Evolutionary conservation across 257 asterid species (phyloP), one percentile per base, ranked within the genome.

Genomic region (Ehretia macrophylla): DNA sequence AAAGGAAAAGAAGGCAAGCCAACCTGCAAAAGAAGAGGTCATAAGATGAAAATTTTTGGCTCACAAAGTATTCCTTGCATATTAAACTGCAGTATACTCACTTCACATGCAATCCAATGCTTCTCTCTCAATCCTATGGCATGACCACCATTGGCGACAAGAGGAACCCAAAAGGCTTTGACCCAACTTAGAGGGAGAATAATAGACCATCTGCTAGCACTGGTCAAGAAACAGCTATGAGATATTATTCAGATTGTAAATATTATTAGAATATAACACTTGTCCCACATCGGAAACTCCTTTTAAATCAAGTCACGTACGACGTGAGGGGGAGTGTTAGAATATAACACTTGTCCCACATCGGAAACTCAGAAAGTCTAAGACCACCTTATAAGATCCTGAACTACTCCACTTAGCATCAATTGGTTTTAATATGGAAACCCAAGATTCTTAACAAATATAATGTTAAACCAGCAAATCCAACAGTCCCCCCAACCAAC

Each of bases 111-210:
- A 67, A 85, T 77, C 94, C 95, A 85, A 32, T 75, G 96, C 72
- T 72, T 82, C 81, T 87, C 98, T 74, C 86, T 77, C 63, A 87
- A 73, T 54, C 98, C 96, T 64, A 92, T 82, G 64, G 90, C 86
- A 53, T 79, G 79, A 78, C 91, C 96, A 75, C 97, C 95, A 52
- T 68, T 81, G 57, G 83, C 73, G 40, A 83, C 68, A 17, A 88
- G 64, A 62, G 79, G 40, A 59, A 50, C 64, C 98, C 98, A 91
- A 75, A 91, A 85, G 71, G 73, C 79, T 73, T 78, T 88, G 42
- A 81, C 85, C 98, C 98, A 88, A 77, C 84, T 75, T 61, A 88
- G 65, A 37, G 98, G 96, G 44, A 91, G 83, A 76, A 91, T 68
- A 56, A 91, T 69, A 59, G 95, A 82, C 81, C 86, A 87, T 79